A percentile compares a stretch with the other conserved stretches of the same genome.
Conservation (phyloP, 1,139 yeast genomes). For the Taphrina flavorubra region DNA sequence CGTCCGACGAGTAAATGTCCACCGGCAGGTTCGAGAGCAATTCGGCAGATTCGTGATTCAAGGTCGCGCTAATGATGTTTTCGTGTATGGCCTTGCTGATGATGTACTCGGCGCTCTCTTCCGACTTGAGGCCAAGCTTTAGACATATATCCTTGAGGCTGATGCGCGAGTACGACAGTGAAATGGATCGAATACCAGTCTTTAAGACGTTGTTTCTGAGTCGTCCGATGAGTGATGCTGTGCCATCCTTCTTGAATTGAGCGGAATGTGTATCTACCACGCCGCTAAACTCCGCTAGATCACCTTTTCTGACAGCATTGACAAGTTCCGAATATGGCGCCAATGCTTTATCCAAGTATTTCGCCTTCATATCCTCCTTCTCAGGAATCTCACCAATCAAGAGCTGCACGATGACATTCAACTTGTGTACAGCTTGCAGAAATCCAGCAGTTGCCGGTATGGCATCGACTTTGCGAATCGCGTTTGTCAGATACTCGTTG, state of each 20-base stretch:
- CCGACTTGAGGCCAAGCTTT: slow-evolving; percentile 88
- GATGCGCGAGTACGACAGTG: slow-evolving; percentile 87
- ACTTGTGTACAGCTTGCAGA: slow-evolving; percentile 85
- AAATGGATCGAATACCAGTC: slow-evolving; percentile 94
- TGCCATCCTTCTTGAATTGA: slow-evolving; percentile 74
- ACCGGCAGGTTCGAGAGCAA: slow-evolving; percentile 88
- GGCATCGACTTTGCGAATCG: slow-evolving; percentile 97
- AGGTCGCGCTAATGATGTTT: slow-evolving; percentile 94
- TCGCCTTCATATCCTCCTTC: slow-evolving; percentile 74
- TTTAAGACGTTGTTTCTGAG: slow-evolving; percentile 96
- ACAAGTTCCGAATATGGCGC: slow-evolving; percentile 86
- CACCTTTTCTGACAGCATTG: slow-evolving; percentile 91
- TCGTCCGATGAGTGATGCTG: slow-evolving; percentile 81
- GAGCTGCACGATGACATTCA: slow-evolving; percentile 84
- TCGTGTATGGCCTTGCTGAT: slow-evolving; percentile 96
- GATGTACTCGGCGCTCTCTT: slow-evolving; percentile 94
- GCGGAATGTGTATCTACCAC: slow-evolving; percentile 71
- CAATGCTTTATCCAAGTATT: slow-evolving; percentile 63
- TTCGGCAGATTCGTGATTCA: slow-evolving; percentile 87
- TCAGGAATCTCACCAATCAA: slow-evolving; percentile 99
- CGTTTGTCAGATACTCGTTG: slow-evolving; percentile 85
- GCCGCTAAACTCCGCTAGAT: slow-evolving; percentile 76
- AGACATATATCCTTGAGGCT: slow-evolving; percentile 89
- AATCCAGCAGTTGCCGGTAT: slow-evolving; percentile 84
- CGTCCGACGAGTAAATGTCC: slow-evolving; percentile 84